phyloP scores from a whole-genome alignment of 1,284 basidiomycete genomes.

The Sporisorium graminicola region DNA sequence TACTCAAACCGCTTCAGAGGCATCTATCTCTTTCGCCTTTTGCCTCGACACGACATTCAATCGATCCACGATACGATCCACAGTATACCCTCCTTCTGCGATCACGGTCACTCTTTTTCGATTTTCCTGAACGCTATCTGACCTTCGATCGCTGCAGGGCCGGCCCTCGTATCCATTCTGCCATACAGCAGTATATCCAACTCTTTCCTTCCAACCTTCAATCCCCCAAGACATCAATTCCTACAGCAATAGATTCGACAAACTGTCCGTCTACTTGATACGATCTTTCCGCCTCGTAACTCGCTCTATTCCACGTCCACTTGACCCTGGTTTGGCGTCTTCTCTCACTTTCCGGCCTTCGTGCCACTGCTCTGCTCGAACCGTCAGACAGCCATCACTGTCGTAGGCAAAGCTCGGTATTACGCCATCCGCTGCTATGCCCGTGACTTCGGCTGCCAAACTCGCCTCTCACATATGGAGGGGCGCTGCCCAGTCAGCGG shows the following conservation, averaged over 20 bases:
- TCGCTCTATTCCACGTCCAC: neutral
- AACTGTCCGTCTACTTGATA: too few relatives aligned
- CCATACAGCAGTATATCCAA: too few relatives aligned
- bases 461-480: slow-evolving; percentile 60
- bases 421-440: slow-evolving; percentile 45
- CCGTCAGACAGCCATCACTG: slow-evolving; percentile 4
- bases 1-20: neutral
- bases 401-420: slow-evolving; percentile 21
- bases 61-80: neutral
- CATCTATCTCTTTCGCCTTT: neutral
- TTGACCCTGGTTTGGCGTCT: slow-evolving; percentile 1
- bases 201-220: too few relatives aligned
- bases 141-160: slow-evolving; percentile 12
- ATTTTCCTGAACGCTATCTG: neutral
- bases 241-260: neutral
- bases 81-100: slow-evolving; percentile 2
- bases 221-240: too few relatives aligned
- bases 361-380: neutral
- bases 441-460: slow-evolving; percentile 55
- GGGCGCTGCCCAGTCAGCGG: slow-evolving; percentile 55
- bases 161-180: slow-evolving; percentile 1
- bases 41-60: neutral
- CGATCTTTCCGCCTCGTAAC: too few relatives aligned
- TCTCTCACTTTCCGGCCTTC: slow-evolving; percentile 1
- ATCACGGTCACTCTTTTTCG: slow-evolving; percentile 14